Percentiles rank a stretch among this genome's conserved stretches.
phyloP scores from a whole-genome alignment of 257 asterid species.

The Nicotiana tomentosiformis region DNA sequence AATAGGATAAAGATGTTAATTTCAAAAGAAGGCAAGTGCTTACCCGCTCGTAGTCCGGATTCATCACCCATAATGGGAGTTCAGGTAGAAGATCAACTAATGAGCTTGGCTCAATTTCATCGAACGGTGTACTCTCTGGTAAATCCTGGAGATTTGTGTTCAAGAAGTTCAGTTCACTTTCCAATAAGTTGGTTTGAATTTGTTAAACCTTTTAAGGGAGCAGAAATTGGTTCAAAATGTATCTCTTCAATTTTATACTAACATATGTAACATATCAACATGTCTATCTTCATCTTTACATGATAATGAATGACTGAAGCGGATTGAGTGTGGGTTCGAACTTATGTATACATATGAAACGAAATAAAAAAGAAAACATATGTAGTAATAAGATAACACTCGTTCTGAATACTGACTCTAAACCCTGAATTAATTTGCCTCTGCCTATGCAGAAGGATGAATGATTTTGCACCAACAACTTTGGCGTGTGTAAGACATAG shows the following conservation, averaged over 20 bases:
- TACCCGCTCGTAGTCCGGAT: slow-evolving; percentile 79
- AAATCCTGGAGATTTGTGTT: slow-evolving; percentile 35
- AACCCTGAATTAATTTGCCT: background rate
- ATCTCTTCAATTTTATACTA: background rate
- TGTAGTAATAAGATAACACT: background rate
- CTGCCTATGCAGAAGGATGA: background rate
- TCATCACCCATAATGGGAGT: slow-evolving; percentile 80
- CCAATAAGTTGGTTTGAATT: background rate
- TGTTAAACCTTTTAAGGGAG: background rate
- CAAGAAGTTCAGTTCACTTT: background rate
- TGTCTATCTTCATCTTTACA: background rate
- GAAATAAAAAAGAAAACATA: background rate
- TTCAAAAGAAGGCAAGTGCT: background rate
- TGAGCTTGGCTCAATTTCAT: slow-evolving; percentile 31
- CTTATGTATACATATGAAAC: background rate
- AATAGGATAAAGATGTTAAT: background rate
- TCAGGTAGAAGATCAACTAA: slow-evolving; percentile 48
- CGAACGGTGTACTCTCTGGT: slow-evolving; percentile 14
- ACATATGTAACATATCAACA: background rate
- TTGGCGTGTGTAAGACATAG: background rate
- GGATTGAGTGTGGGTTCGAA: background rate
- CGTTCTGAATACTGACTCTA: background rate
- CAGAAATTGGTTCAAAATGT: background rate
- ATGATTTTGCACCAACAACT: background rate
- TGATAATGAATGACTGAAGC: background rate